Evolutionary conservation across 768 basidiomycete species (phyloP), one percentile per base, ranked within the genome.

Genomic region (Chalciporus sphaerocephalus): DNA sequence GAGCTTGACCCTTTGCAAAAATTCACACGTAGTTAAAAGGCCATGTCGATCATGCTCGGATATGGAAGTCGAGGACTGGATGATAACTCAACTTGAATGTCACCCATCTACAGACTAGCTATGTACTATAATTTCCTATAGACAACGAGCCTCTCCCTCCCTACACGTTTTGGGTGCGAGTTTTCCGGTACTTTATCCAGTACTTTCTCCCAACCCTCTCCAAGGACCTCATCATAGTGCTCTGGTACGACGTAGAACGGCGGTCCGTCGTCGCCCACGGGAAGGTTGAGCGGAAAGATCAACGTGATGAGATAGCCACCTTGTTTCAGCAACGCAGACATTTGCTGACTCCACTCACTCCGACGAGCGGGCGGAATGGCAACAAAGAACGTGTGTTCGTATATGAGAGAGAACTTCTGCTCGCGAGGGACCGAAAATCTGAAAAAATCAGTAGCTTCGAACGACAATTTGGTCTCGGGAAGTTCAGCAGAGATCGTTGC

Each of bases 241-340:
- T 80, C 76, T 1, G 76, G 73, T 5, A 74, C 65, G 21, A 87
- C 74, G 17, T 72, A 80, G 58, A 71, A 85, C 0, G 86, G 85
- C 1, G 85, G 87, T 0, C 86, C 86, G 0, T 57, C 85, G 0
- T 55, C 56, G 2, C 74, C 72, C 0, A 61, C 51, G 4, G 66
- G 58, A 4, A 67, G 64, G 47, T 75, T 69, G 38, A 83, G 72
- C 0, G 87, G 87, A 50, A 60, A 87, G 6, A 80, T 65, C 10
- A 84, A 62, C 0, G 78, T 74, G 50, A 87, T 74, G 18, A 87
- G 73, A 47, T 75, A 74, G 13, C 83, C 85, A 0, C 82, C 85
- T 1, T 77, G 72, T 44, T 78, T 81, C 41, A 83, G 61, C 13
- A 88, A 59, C 13, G 69, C 63, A 2, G 68, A 63, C 64, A 87